phyloP scores from a whole-genome alignment of 2,329 filamentous ascomycete genomes.

The Shiraia sp. region DNA sequence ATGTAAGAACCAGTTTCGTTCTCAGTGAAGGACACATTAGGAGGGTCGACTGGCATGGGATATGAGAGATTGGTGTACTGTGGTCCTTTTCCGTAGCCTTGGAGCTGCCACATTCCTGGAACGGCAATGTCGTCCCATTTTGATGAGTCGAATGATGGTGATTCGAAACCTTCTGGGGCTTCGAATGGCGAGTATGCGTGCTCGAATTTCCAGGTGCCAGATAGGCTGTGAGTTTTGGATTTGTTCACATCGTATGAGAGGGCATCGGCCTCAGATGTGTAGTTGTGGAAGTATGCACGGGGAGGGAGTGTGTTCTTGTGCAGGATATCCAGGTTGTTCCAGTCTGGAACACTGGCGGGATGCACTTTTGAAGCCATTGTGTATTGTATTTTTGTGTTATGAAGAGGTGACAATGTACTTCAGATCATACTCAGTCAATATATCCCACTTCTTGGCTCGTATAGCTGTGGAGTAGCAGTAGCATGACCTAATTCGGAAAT shows the following conservation, averaged over 20 bases:
- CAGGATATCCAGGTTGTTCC: constrained; percentile 63
- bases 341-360: constrained; percentile 54
- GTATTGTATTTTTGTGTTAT: constrained; percentile 4
- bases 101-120: constrained; percentile 71
- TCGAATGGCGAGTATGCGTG: constrained; percentile 42
- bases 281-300: constrained; percentile 61
- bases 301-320: constrained; percentile 64
- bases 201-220: constrained; percentile 47
- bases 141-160: constrained; percentile 39
- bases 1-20: constrained; percentile 69
- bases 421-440: not conserved
- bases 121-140: constrained; percentile 61
- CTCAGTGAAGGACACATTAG: constrained; percentile 60
- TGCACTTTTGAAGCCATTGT: constrained; percentile 26
- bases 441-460: no score
- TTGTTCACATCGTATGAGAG: constrained; percentile 46
- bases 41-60: constrained; percentile 68
- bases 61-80: constrained; percentile 72
- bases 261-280: constrained; percentile 54
- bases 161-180: constrained; percentile 41
- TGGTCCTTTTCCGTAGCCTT: constrained; percentile 65
- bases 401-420: not conserved
- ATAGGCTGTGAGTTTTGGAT: constrained; percentile 37
- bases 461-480: no score
- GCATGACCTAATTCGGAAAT: constrained; percentile 22